Conservation (phyloP, 768 basidiomycete species). For the Serendipita sp. region DNA sequence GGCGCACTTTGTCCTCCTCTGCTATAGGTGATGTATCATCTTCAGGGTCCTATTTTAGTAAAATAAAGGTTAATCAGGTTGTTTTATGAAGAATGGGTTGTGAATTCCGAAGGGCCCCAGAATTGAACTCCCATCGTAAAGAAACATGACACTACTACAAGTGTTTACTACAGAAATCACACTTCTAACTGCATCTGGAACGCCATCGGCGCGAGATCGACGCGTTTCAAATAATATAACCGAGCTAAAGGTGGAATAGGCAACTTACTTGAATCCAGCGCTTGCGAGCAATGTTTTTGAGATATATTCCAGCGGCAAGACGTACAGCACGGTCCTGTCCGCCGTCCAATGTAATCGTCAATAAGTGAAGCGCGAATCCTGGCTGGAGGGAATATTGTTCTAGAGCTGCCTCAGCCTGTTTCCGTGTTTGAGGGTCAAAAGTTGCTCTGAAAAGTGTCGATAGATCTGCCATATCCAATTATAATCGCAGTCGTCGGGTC, state of each 20-base stretch:
- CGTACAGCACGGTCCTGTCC: constrained; percentile 51
- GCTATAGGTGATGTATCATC: constrained; percentile 60
- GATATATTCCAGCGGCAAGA: constrained; percentile 74
- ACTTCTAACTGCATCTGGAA: no score
- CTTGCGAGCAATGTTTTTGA: constrained; percentile 79
- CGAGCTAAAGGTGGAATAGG: not conserved
- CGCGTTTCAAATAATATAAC: not conserved
- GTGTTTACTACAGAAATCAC: no score
- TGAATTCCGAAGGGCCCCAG: no score
- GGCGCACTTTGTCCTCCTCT: constrained; percentile 50
- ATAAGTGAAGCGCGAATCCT: constrained; percentile 65
- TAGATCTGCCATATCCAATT: constrained; percentile 20
- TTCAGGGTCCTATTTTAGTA: constrained; percentile 8
- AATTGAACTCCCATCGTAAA: no score
- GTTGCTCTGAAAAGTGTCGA: constrained; percentile 56
- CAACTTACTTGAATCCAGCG: constrained; percentile 73
- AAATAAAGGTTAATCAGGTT: not conserved
- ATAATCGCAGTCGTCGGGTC: not conserved
- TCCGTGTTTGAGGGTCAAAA: constrained; percentile 48
- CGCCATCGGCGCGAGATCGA: no score
- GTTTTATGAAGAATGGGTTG: not conserved
- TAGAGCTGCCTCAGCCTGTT: constrained; percentile 70
- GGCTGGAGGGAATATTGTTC: constrained; percentile 46
- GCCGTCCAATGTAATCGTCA: constrained; percentile 57
- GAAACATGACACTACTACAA: no score